These are phyloP conservation scores for Peniophora sp. DNA, from an alignment of 1,284 basidiomycete genomes.

Conservation along the genomic window DNA sequence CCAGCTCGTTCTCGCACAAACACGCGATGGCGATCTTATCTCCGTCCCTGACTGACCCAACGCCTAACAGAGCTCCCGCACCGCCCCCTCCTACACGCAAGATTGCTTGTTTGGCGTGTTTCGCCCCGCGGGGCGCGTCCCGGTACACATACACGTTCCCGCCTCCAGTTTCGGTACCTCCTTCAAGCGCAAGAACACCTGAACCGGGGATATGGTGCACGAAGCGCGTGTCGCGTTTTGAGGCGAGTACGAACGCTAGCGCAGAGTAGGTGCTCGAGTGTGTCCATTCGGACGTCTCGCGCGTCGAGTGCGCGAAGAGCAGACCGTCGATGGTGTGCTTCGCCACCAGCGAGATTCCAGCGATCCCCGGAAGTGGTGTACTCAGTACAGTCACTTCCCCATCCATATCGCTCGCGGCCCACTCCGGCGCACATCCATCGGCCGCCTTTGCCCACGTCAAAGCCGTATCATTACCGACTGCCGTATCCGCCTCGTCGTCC, in stretches of 20 bases:
- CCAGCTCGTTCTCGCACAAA: constrained; percentile 71
- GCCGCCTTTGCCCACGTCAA: constrained; percentile 57
- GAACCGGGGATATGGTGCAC: constrained; percentile 56
- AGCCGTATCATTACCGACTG: constrained; percentile 52
- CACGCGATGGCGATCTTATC: constrained; percentile 46
- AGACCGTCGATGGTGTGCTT: constrained; percentile 83
- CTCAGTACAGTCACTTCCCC: constrained; percentile 50
- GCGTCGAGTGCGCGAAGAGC: constrained; percentile 43
- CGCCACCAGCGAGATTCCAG: constrained; percentile 46
- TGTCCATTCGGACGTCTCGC: constrained; percentile 46
- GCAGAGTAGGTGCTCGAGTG: constrained; percentile 82
- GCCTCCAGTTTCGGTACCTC: constrained; percentile 36
- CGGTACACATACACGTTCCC: constrained; percentile 85
- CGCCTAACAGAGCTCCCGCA: constrained; percentile 74
- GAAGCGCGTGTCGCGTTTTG: constrained; percentile 85
- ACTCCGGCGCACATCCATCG: constrained; percentile 32
- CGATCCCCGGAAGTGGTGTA: constrained; percentile 46
- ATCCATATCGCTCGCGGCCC: constrained; percentile 26
- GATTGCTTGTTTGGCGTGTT: constrained; percentile 72
- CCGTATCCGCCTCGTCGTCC: constrained; percentile 75
- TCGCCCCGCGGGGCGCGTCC: constrained; percentile 35
- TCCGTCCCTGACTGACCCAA: constrained; percentile 39
- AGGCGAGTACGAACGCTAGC: constrained; percentile 88
- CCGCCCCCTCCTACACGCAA: constrained; percentile 61
- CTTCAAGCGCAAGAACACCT: constrained; percentile 29